These are phyloP conservation scores for Kwoniella dendrophila DNA, from an alignment of 768 basidiomycete genomes.

Conservation along the genomic window DNA sequence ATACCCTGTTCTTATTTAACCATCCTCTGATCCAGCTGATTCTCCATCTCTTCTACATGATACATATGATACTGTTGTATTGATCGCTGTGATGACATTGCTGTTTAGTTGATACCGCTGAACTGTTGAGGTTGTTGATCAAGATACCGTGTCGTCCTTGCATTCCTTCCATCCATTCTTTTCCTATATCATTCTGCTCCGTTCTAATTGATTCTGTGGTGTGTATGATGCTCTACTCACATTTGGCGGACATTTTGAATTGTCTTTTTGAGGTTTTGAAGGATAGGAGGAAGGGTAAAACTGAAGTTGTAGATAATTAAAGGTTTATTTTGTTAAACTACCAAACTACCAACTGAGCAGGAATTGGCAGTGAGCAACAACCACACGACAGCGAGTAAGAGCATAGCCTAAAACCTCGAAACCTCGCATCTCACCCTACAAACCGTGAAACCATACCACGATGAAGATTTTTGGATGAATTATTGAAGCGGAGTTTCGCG, in stretches of 20 bases:
- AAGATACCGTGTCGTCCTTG: background rate
- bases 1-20: too few relatives aligned
- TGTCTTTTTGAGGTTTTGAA: slow-evolving; percentile 26
- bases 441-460: background rate
- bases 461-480: background rate
- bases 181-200: slow-evolving; percentile 7
- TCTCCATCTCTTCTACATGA: too few relatives aligned
- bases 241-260: slow-evolving; percentile 51
- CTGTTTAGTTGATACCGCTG: background rate
- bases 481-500: slow-evolving; percentile 26
- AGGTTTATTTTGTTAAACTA: too few relatives aligned
- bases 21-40: too few relatives aligned
- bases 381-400: background rate
- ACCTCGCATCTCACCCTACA: slow-evolving; percentile 10
- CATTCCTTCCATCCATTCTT: background rate
- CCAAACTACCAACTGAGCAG: slow-evolving; percentile 1
- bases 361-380: background rate
- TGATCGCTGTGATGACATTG: too few relatives aligned
- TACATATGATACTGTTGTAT: too few relatives aligned
- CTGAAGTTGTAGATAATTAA: background rate
- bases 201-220: background rate
- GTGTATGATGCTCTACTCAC: too few relatives aligned
- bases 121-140: background rate
- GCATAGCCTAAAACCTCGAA: background rate
- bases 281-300: slow-evolving; percentile 18